phyloP scores from a whole-genome alignment of 2,329 filamentous ascomycete genomes.

The Alternaria rosae region DNA sequence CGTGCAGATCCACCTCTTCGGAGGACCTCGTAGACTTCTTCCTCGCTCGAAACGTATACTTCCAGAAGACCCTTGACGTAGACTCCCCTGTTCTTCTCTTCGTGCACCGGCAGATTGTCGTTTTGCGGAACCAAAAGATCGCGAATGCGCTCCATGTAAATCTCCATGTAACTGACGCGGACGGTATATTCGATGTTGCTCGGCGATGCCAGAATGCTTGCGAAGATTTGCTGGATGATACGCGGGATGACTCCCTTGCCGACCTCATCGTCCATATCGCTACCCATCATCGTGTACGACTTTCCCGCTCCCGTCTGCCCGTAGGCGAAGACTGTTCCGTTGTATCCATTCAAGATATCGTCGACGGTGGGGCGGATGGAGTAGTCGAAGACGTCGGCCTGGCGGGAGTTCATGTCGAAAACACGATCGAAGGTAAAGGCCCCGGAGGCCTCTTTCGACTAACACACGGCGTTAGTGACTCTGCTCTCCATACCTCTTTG shows the following conservation, averaged over 20 bases:
- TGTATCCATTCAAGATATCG: slow-evolving; percentile 98
- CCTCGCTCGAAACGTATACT: slow-evolving; percentile 93
- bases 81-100: slow-evolving; percentile 94
- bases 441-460: slow-evolving; percentile 84
- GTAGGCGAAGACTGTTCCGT: slow-evolving; percentile 98
- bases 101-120: slow-evolving; percentile 96
- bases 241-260: slow-evolving; percentile 94
- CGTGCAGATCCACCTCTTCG: slow-evolving; percentile 86
- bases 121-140: slow-evolving; percentile 92
- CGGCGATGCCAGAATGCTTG: slow-evolving; percentile 89
- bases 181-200: slow-evolving; percentile 98
- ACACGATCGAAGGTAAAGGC: slow-evolving; percentile 94
- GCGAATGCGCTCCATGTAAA: slow-evolving; percentile 98
- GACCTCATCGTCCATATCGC: slow-evolving; percentile 88
- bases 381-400: slow-evolving; percentile 96
- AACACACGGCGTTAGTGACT: slow-evolving; percentile 28
- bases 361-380: slow-evolving; percentile 96
- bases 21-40: slow-evolving; percentile 97
- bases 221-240: slow-evolving; percentile 97
- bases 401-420: slow-evolving; percentile 90
- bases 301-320: slow-evolving; percentile 98
- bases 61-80: slow-evolving; percentile 96
- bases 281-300: slow-evolving; percentile 99
- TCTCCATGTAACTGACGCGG: slow-evolving; percentile 98
- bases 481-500: background rate